phyloP scores from a whole-genome alignment of 2,329 filamentous ascomycete species.

The Teratosphaeria viscida region DNA sequence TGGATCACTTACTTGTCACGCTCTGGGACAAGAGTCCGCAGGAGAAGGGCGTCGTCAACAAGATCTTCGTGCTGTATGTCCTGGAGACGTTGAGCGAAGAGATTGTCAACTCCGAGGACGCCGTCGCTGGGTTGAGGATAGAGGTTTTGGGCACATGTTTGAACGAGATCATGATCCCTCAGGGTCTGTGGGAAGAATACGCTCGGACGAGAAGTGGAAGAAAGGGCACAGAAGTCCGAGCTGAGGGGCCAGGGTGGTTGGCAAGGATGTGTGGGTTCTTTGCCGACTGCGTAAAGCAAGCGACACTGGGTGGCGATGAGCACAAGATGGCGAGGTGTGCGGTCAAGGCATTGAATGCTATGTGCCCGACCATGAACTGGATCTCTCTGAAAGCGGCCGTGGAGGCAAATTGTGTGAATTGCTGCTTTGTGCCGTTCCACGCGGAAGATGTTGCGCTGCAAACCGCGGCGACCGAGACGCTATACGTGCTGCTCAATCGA shows the following conservation, averaged over 20 bases:
- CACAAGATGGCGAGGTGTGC: slow-evolving; percentile 60
- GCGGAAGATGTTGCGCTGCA: slow-evolving; percentile 61
- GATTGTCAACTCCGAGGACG: slow-evolving; percentile 79
- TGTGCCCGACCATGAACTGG: slow-evolving; percentile 77
- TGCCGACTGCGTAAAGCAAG: slow-evolving; percentile 53
- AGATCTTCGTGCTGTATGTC: slow-evolving; percentile 78
- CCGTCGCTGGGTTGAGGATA: slow-evolving; percentile 71
- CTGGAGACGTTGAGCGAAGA: slow-evolving; percentile 91
- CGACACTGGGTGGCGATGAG: slow-evolving; percentile 32
- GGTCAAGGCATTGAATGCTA: slow-evolving; percentile 63
- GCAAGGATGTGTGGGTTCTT: slow-evolving; percentile 65
- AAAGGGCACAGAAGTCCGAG: slow-evolving; percentile 53
- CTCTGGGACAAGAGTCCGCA: slow-evolving; percentile 53
- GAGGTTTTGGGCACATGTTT: slow-evolving; percentile 77
- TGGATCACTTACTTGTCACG: slow-evolving; percentile 70
- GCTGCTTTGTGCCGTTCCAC: slow-evolving; percentile 61
- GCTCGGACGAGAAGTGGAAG: slow-evolving; percentile 51
- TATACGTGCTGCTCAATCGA: slow-evolving; percentile 29
- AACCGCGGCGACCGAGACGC: slow-evolving; percentile 45
- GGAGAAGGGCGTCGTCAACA: slow-evolving; percentile 46
- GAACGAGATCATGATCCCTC: slow-evolving; percentile 86
- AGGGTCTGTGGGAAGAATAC: slow-evolving; percentile 60
- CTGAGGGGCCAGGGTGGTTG: slow-evolving; percentile 79
- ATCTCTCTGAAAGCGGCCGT: slow-evolving; percentile 73
- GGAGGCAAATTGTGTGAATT: slow-evolving; percentile 57